These are phyloP conservation scores for Thinopyrum elongatum DNA, from an alignment of 176 grass and related monocot genomes.

Conservation along the genomic window DNA sequence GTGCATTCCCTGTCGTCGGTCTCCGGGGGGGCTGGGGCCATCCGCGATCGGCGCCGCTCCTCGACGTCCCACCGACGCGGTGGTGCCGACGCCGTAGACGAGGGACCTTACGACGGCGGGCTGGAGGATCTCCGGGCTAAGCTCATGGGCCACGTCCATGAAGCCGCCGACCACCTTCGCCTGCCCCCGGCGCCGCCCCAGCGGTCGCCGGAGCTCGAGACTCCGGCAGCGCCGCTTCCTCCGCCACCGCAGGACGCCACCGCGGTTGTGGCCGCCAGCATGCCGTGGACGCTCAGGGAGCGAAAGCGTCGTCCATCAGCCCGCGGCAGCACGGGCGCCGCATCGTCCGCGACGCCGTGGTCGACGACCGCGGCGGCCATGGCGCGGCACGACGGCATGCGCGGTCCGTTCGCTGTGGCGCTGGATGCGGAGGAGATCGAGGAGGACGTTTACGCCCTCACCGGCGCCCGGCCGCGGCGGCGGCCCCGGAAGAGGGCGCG, in stretches of 20 bases:
- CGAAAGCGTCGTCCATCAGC: constrained; percentile 31
- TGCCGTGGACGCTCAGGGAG: constrained; percentile 86
- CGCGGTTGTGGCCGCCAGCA: background rate
- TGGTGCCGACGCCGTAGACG: background rate
- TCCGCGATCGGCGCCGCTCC: constrained; percentile 35
- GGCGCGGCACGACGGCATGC: background rate
- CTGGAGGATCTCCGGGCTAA: constrained; percentile 58
- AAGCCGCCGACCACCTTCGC: constrained; percentile 46
- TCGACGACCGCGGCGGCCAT: background rate
- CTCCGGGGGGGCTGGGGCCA: background rate
- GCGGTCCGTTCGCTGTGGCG: constrained; percentile 50
- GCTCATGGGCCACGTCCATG: constrained; percentile 65
- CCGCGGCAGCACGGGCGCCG: background rate
- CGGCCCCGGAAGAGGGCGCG: constrained; percentile 80
- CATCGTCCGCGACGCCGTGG: background rate
- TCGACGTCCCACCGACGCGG: constrained; percentile 29
- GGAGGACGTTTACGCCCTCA: constrained; percentile 95
- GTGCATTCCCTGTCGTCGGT: constrained; percentile 28
- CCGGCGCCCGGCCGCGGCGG: constrained; percentile 79
- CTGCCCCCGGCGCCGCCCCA: constrained; percentile 5
- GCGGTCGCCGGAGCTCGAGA: background rate
- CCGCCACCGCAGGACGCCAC: background rate
- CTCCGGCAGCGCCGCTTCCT: background rate
- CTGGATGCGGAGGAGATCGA: constrained; percentile 85
- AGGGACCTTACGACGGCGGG: background rate